phyloP scores from a whole-genome alignment of 1,139 yeast genomes.

The Saccharomyces hybrid region DNA sequence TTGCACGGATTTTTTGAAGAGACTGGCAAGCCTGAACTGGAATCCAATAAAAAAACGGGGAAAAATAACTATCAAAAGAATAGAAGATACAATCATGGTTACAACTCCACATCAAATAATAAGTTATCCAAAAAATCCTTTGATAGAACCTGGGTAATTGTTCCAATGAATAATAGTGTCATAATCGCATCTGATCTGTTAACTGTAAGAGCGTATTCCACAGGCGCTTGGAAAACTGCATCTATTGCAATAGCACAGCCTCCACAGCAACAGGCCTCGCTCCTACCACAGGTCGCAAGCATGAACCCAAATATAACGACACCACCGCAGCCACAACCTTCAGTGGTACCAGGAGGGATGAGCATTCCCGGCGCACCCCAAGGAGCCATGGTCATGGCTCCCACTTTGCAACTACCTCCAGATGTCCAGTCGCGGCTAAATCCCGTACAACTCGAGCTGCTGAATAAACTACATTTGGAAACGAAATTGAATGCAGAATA shows the following conservation, averaged over 20 bases:
- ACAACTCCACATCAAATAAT: constrained; percentile 30
- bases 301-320: constrained; percentile 9
- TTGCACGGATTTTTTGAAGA: constrained; percentile 86
- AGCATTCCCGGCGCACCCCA: constrained; percentile 8
- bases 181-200: constrained; percentile 81
- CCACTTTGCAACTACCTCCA: constrained; percentile 34
- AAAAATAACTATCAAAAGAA: constrained; percentile 30
- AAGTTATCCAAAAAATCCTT: constrained; percentile 65
- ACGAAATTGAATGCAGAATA: constrained; percentile 74
- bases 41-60: constrained; percentile 17
- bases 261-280: neutral
- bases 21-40: constrained; percentile 43
- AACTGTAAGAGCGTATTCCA: constrained; percentile 56
- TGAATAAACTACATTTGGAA: constrained; percentile 58
- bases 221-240: constrained; percentile 46
- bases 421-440: constrained; percentile 48
- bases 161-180: constrained; percentile 64
- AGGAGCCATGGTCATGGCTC: constrained; percentile 14
- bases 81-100: constrained; percentile 32
- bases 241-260: neutral
- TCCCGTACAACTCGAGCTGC: constrained; percentile 56
- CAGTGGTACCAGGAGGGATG: constrained; percentile 1
- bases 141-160: constrained; percentile 76
- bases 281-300: neutral
- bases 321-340: constrained; percentile 11